Percentiles rank a stretch among this genome's conserved stretches.
These are phyloP conservation scores for Boletus pseudo-olivaceus DNA, from an alignment of 768 basidiomycete genomes.

Conservation along the genomic window DNA sequence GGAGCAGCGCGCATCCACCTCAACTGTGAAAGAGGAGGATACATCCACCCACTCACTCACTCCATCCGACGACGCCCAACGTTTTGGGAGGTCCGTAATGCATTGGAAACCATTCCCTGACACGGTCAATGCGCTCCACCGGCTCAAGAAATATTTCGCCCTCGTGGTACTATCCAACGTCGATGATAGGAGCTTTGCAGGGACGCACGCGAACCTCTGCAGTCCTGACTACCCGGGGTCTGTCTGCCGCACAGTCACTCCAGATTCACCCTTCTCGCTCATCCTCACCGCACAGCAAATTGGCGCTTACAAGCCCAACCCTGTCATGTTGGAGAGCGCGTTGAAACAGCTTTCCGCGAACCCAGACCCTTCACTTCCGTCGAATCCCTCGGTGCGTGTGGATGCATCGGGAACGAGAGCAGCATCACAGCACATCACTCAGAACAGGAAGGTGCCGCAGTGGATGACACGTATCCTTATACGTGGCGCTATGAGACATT, in stretches of 20 bases:
- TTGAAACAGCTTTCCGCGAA: slow-evolving; percentile 24
- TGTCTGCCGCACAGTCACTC: slow-evolving; percentile 40
- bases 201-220: slow-evolving; percentile 52
- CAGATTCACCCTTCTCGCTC: slow-evolving; percentile 57
- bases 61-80: slow-evolving; percentile 32
- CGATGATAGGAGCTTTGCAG: slow-evolving; percentile 58
- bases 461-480: slow-evolving; percentile 33
- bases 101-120: slow-evolving; percentile 69
- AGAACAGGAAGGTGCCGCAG: slow-evolving; percentile 14
- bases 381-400: slow-evolving; percentile 9
- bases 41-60: background rate
- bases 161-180: slow-evolving; percentile 77
- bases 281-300: slow-evolving; percentile 71
- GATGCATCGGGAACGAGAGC: slow-evolving; percentile 40
- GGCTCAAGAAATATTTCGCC: slow-evolving; percentile 59
- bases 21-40: background rate
- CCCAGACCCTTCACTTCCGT: slow-evolving; percentile 20
- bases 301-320: slow-evolving; percentile 68
- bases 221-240: slow-evolving; percentile 10
- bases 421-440: slow-evolving; percentile 29
- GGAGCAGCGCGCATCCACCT: slow-evolving; percentile 17
- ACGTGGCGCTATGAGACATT: slow-evolving; percentile 57
- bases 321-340: slow-evolving; percentile 36
- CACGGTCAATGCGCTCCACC: slow-evolving; percentile 54
- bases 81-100: slow-evolving; percentile 58